Evolutionary conservation across 306 rosid species (phyloP), one percentile per base, ranked within the genome.

Genomic region (Castanea crenata): DNA sequence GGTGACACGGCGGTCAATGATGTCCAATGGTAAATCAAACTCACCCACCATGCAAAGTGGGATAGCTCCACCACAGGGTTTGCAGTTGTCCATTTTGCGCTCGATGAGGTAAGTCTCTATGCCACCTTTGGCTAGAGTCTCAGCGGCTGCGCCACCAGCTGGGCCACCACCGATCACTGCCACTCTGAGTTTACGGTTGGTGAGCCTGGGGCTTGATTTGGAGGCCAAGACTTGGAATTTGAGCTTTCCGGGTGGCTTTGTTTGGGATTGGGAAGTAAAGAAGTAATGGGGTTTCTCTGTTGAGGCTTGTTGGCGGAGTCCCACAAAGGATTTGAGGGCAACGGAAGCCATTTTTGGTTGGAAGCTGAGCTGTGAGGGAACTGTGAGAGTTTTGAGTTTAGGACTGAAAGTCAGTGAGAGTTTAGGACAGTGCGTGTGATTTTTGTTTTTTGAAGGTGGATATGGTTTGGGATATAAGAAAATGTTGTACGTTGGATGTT

Each of bases 31-130:
- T 0, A 96, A 79, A 73, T 96, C 96, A 65, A 96, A 96, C 78
- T 96, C 99, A 0, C 99, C 98, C 3, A 96, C 97, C 98, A 96
- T 96, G 78, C 99, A 96, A 0, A 96, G 92, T 13, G 99, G 99
- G 65, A 96, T 96, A 13, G 98, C 99, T 3, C 99, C 99, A 3
- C 98, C 99, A 78, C 99, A 96, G 11, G 99, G 99, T 80, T 96
- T 96, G 81, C 97, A 90, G 89, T 96, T 96, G 83, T 96, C 99
- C 21, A 96, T 78, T 82, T 96, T 96, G 21, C 99, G 90, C 79
- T 96, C 98, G 13, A 96, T 88, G 4, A 96, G 90, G 75, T 84
- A 90, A 1, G 99, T 96, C 72, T 96, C 99, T 0, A 93, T 31
- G 23, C 99, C 99, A 0, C 98, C 97, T 21, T 89, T 90, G 11